phyloP scores from a whole-genome alignment of 2,329 filamentous ascomycete species.

The Colletotrichum caudatum region DNA sequence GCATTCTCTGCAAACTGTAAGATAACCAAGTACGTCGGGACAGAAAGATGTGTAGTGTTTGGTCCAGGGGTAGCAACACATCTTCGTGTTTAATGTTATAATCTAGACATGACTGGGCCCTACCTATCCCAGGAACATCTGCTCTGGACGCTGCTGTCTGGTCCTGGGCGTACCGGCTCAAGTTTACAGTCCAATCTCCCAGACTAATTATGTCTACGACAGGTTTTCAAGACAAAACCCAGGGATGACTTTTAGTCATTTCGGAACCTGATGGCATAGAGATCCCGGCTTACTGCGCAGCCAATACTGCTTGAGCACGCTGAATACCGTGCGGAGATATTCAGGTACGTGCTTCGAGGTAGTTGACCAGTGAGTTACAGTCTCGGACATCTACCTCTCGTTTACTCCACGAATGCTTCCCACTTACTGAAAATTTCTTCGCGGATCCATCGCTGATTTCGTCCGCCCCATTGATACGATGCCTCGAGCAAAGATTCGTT shows the following conservation, averaged over 20 bases:
- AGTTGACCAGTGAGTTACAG: no score
- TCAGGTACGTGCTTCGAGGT: not conserved
- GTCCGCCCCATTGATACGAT: not conserved
- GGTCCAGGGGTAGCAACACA: not conserved
- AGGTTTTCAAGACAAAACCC: not conserved
- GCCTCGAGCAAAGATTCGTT: not conserved
- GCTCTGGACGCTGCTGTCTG: not conserved
- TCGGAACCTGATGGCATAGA: no score
- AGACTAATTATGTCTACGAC: not conserved
- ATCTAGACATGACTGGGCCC: not conserved
- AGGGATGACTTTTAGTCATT: not conserved
- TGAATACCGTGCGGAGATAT: no score
- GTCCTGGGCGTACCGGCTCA: not conserved
- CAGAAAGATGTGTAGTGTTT: not conserved
- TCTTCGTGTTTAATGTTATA: not conserved
- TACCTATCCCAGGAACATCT: no score
- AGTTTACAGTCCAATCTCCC: not conserved
- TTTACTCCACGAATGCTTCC: not conserved
- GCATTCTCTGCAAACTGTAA: slow-evolving; percentile 1
- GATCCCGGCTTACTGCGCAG: not conserved
- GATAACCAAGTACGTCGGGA: not conserved
- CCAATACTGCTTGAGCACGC: no score
- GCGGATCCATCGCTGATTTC: no score
- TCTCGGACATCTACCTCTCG: not conserved
- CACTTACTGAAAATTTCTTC: no score